Conservation (phyloP, 495 filamentous ascomycete genomes). For the Trichodelitschia bisporula region DNA sequence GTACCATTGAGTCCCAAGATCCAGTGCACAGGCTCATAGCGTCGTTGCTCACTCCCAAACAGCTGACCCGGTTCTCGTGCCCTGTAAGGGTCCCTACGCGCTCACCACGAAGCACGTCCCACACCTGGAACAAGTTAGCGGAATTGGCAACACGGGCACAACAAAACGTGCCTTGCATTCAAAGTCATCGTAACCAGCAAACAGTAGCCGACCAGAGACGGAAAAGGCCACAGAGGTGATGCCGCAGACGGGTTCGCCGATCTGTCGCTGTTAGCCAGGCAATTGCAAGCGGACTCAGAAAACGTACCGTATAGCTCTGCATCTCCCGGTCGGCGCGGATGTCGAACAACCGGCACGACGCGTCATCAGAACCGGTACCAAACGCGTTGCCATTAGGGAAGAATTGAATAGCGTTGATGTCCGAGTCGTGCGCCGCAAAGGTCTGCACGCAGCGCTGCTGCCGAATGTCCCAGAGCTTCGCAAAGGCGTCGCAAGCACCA, state of each 20-base stretch:
- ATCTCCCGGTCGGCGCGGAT: constrained; percentile 91
- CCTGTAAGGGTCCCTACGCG: constrained; percentile 90
- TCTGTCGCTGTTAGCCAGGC: too few species aligned
- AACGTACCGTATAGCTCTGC: constrained; percentile 77
- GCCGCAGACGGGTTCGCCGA: constrained; percentile 87
- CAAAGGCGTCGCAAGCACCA: constrained; percentile 93
- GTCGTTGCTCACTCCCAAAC: constrained; percentile 92
- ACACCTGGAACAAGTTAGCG: too few species aligned
- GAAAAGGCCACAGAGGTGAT: constrained; percentile 98
- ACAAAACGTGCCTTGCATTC: constrained; percentile 68
- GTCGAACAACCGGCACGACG: constrained; percentile 91
- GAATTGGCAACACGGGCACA: background rate
- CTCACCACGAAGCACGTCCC: constrained; percentile 91
- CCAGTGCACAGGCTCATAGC: constrained; percentile 98
- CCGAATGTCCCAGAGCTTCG: constrained; percentile 96
- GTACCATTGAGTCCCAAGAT: constrained; percentile 96
- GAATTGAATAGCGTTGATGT: constrained; percentile 98
- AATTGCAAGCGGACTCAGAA: constrained; percentile 1
- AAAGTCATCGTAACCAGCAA: constrained; percentile 96
- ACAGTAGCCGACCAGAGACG: constrained; percentile 83
- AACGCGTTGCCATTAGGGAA: constrained; percentile 98
- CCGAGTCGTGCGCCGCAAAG: constrained; percentile 93
- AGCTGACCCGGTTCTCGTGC: constrained; percentile 97
- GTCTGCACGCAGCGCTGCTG: constrained; percentile 97
- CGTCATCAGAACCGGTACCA: constrained; percentile 93